phyloP scores from a whole-genome alignment of 2,329 filamentous ascomycete species.

The Thielaviopsis euricoi region DNA sequence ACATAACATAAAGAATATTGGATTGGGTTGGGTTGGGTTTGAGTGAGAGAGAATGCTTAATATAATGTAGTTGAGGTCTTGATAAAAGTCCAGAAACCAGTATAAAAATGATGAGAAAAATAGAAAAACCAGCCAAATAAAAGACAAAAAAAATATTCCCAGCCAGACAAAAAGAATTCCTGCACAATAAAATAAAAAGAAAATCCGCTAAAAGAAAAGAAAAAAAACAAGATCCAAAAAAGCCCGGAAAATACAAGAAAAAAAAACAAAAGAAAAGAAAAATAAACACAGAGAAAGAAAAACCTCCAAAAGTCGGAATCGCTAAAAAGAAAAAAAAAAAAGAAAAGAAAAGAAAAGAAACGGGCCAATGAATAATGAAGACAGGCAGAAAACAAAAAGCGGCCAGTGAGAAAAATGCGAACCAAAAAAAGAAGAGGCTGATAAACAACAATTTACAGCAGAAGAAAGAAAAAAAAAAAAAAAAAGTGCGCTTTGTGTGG shows the following conservation, averaged over 20 bases:
- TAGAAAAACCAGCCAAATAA: neutral
- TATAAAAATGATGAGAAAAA: neutral
- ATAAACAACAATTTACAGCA: neutral
- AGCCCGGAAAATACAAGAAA: neutral
- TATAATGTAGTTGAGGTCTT: no score
- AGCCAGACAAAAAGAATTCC: neutral
- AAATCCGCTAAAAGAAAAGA: neutral
- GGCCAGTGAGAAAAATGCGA: slow-evolving; percentile 17
- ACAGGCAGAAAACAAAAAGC: slow-evolving; percentile 4
- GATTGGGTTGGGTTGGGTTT: no score
- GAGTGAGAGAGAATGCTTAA: no score
- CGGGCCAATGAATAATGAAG: neutral
- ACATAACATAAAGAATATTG: no score
- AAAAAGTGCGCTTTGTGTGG: neutral
- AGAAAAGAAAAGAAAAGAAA: neutral
- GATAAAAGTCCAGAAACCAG: no score
- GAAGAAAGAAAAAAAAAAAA: neutral
- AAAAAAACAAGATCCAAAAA: neutral
- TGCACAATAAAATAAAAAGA: neutral
- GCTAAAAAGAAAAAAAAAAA: slow-evolving; percentile 2
- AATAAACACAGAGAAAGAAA: neutral
- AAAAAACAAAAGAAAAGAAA: neutral
- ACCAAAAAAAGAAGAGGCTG: slow-evolving; percentile 11
- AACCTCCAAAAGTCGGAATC: neutral
- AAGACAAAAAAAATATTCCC: neutral